Conservation (phyloP, 768 basidiomycete species). For the Xerocomellus dryophilus region DNA sequence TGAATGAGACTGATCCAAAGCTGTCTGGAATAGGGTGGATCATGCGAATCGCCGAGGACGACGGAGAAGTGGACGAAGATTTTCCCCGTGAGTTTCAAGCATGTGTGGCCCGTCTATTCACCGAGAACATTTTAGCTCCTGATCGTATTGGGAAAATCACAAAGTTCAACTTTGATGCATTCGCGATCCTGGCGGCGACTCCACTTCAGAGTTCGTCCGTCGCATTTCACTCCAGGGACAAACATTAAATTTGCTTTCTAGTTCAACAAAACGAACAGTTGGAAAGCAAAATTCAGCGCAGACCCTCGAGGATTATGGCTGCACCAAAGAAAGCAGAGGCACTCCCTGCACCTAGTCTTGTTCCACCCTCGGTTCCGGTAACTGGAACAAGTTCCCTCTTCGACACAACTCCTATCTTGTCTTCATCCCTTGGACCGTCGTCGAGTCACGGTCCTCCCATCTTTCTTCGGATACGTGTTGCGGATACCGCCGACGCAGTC, state of each 20-base stretch:
- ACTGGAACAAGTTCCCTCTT: conserved; percentile 46
- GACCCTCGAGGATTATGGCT: conserved; percentile 64
- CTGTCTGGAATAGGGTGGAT: conserved; percentile 88
- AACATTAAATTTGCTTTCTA: conserved; percentile 19
- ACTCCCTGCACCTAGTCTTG: conserved; percentile 36
- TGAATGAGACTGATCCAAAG: conserved; percentile 60
- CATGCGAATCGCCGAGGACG: conserved; percentile 89
- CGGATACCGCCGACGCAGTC: conserved; percentile 75
- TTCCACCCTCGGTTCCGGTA: conserved; percentile 36
- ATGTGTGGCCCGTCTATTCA: not conserved
- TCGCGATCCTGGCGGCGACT: conserved; percentile 80
- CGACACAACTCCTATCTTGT: conserved; percentile 52
- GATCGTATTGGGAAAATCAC: conserved; percentile 82
- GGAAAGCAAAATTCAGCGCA: conserved; percentile 77
- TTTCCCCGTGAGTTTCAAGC: conserved; percentile 76
- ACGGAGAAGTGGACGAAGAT: conserved; percentile 98
- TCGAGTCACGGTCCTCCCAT: conserved; percentile 76
- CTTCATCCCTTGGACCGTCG: conserved; percentile 67
- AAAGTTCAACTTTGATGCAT: conserved; percentile 88
- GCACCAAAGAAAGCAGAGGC: conserved; percentile 58
- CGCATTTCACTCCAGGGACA: not conserved
- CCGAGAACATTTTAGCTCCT: conserved; percentile 57
- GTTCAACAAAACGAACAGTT: conserved; percentile 77
- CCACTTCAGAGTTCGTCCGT: conserved; percentile 56
- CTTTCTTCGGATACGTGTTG: conserved; percentile 79